A percentile compares a stretch with the other conserved stretches of the same genome.
Conservation (phyloP, 495 filamentous ascomycete species). For the Recurvomyces mirabilis region DNA sequence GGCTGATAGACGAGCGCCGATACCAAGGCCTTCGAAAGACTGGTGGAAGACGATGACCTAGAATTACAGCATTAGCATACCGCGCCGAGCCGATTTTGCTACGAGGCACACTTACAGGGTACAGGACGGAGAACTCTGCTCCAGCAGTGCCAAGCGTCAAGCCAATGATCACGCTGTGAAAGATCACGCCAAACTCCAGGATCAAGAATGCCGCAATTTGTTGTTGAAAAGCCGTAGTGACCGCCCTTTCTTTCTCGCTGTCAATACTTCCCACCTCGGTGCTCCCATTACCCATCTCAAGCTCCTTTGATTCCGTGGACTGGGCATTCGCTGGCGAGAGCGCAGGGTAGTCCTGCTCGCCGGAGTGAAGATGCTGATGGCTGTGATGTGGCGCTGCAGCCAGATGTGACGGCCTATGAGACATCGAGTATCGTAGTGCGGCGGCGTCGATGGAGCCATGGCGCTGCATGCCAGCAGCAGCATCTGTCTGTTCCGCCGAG, state of each 20-base stretch:
- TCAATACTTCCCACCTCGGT: conserved; percentile 2
- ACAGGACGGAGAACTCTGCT: conserved; percentile 30
- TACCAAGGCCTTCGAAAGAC: conserved; percentile 37
- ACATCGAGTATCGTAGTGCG: neutral
- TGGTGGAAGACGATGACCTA: conserved; percentile 35
- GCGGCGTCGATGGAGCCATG: conserved; percentile 1
- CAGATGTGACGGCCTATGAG: neutral
- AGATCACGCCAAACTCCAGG: conserved; percentile 39
- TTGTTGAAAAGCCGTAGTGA: conserved; percentile 36
- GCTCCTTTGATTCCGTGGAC: conserved; percentile 18
- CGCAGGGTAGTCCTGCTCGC: conserved; percentile 8
- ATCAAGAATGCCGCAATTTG: conserved; percentile 37
- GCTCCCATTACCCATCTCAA: conserved; percentile 17
- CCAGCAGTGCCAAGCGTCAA: conserved; percentile 34
- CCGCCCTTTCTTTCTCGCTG: conserved; percentile 13
- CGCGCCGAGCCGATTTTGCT: too few species aligned
- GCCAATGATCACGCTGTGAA: conserved; percentile 37
- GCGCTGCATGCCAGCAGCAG: conserved; percentile 3
- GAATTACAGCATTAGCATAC: too few species aligned
- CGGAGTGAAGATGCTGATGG: conserved; percentile 13
- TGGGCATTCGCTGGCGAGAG: conserved; percentile 4
- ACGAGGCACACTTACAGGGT: conserved; percentile 26
- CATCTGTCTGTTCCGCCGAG: neutral
- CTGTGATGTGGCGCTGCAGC: neutral
- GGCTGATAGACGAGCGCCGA: conserved; percentile 58